These are phyloP conservation scores for Penicillium herquei DNA, from an alignment of 495 filamentous ascomycete species.

Conservation along the genomic window DNA sequence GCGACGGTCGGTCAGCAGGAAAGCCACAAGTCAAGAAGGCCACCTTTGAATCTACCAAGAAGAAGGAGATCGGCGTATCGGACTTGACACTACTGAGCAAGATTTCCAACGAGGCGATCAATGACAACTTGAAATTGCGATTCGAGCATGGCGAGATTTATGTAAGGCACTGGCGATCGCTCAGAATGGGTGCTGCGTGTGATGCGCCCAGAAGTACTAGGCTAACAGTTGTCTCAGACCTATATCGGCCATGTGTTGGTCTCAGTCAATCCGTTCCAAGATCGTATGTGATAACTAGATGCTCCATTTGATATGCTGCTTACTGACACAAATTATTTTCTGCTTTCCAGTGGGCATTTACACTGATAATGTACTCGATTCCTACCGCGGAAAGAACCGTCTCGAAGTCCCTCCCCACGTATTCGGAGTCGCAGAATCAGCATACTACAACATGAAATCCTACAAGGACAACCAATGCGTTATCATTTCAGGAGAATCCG, in stretches of 20 bases:
- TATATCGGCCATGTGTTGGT: conserved; percentile 99
- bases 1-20: conserved; percentile 45
- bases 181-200: conserved; percentile 13
- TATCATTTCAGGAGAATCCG: conserved; percentile 98
- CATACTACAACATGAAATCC: conserved; percentile 99
- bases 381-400: conserved; percentile 93
- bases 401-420: conserved; percentile 96
- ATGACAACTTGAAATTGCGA: conserved; percentile 95
- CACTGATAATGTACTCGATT: conserved; percentile 85
- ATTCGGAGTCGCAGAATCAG: conserved; percentile 92
- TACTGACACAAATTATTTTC: neutral
- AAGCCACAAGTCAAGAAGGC: conserved; percentile 87
- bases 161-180: conserved; percentile 47
- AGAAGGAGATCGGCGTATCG: conserved; percentile 98
- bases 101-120: conserved; percentile 98
- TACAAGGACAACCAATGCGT: conserved; percentile 99
- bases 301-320: neutral
- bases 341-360: conserved; percentile 80
- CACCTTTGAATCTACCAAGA: conserved; percentile 91
- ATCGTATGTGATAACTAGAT: conserved; percentile 55
- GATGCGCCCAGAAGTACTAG: conserved; percentile 15
- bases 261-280: conserved; percentile 97
- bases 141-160: conserved; percentile 98
- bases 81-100: conserved; percentile 97
- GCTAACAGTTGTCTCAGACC: conserved; percentile 57